Conservation (phyloP, 1,284 basidiomycete species). For the Trametes versicolor region DNA sequence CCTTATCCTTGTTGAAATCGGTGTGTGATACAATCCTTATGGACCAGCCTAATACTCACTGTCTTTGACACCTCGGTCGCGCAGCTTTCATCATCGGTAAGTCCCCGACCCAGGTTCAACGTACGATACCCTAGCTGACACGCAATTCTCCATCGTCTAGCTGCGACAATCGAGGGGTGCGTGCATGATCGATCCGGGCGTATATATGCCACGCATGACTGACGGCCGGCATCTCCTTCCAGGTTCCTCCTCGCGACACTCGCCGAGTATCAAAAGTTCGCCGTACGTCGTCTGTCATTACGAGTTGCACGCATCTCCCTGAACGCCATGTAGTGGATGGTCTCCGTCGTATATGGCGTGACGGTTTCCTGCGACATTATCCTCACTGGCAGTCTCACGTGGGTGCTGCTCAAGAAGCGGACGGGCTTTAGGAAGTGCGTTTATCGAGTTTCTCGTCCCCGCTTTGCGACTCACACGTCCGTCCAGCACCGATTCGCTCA, state of each 20-base stretch:
- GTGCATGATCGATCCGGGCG: not conserved
- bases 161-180: conserved; percentile 4
- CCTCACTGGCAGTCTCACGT: conserved; percentile 5
- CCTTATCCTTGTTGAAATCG: not conserved
- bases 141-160: not conserved
- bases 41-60: not conserved
- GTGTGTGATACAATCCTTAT: not conserved
- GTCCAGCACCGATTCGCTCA: conserved; percentile 6
- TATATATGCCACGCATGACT: not conserved
- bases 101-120: not conserved
- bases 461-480: not conserved
- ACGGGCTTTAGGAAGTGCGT: conserved; percentile 6
- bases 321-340: conserved; percentile 4
- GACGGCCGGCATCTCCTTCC: not conserved
- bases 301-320: too few relatives aligned
- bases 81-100: not conserved
- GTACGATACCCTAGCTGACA: not conserved
- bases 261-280: not conserved
- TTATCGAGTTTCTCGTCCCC: not conserved
- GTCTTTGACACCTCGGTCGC: too few relatives aligned
- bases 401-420: conserved; percentile 1
- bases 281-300: not conserved
- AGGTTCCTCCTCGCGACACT: conserved; percentile 3
- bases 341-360: conserved; percentile 7
- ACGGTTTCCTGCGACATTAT: not conserved